A percentile compares a stretch with the other conserved stretches of the same genome.
These are phyloP conservation scores for Lepiota venenata DNA, from an alignment of 768 basidiomycete species.

Conservation along the genomic window DNA sequence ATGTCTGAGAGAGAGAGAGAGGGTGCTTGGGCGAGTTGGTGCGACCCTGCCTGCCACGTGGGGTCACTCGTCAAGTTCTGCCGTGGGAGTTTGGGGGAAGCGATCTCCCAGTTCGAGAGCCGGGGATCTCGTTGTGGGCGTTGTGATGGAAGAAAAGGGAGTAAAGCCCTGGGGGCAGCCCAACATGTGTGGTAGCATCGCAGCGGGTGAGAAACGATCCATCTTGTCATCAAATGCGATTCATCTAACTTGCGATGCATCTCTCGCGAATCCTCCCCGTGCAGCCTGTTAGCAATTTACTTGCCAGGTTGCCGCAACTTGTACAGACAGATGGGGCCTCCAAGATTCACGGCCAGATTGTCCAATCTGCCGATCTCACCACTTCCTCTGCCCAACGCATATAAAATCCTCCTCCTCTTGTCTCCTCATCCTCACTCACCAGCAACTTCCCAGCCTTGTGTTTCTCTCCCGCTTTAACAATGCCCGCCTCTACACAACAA, in stretches of 20 bases:
- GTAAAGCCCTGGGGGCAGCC: background rate
- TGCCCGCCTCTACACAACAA: conserved; percentile 33
- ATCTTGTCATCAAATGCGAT: conserved; percentile 21
- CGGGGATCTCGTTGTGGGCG: conserved; percentile 24
- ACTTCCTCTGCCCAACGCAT: conserved; percentile 5
- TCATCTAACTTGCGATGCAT: conserved; percentile 24
- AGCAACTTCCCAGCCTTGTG: background rate
- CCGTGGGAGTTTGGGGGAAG: background rate
- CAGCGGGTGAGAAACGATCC: conserved; percentile 17
- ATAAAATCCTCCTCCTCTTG: conserved; percentile 9
- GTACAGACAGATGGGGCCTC: conserved; percentile 4
- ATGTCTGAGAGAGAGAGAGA: background rate
- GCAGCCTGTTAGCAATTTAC: conserved; percentile 25
- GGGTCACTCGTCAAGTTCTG: conserved; percentile 15
- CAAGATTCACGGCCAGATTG: conserved; percentile 10
- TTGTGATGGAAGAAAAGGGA: conserved; percentile 8
- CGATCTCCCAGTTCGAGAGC: conserved; percentile 8
- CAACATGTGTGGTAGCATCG: conserved; percentile 6
- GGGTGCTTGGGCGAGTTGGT: background rate
- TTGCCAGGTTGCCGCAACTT: conserved; percentile 13
- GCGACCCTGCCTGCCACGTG: conserved; percentile 19
- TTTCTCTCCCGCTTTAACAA: conserved; percentile 16
- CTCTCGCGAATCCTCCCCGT: conserved; percentile 30
- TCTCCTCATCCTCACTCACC: conserved; percentile 11
- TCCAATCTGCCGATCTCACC: conserved; percentile 9